Evolutionary conservation across 2,329 filamentous ascomycete species (phyloP), one percentile per base, ranked within the genome.

Genomic region (Lachnellula occidentalis): DNA sequence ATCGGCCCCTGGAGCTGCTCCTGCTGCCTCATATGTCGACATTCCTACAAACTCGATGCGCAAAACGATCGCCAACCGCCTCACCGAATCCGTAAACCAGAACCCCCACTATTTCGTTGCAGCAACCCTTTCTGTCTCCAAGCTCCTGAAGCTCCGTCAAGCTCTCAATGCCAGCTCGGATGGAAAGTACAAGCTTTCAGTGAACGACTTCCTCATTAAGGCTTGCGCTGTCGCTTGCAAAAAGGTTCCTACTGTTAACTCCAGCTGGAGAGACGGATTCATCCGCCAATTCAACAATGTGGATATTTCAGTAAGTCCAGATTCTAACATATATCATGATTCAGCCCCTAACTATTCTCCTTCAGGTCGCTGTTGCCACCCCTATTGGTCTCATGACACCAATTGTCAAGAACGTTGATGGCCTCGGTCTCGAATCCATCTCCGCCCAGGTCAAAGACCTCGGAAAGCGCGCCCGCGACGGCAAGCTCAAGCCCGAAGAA

Each of bases 181-280:
- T 60, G 94, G 92, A 76, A 86, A 91, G 75, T 99, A 96, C 84
- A 99, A 96, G 84, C 88, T 99, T 56, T 96, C 92, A n/a, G 90
- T 99, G 76, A 99, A 99, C 76, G 94, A 99, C 76, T 96, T 99
- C 82, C 81, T 99, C 61, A 90, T 99, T 82, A 99, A 99, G 83
- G 94, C 92, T 65, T 89, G 92, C 56, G 89, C 84, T 56, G 78
- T 88, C 60, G 94, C 94, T 59, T 90, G 87, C 71, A 87, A 87
- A 77, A 96, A 96, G 82, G 92, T 97, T 48, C 94, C 94, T 56
- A 83, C 88, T 62, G 94, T 92, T 75, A 99, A 99, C 83, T 92
- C 92, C 49, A 92, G 89, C 72, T 99, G 94, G 92, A 85, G 88
- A 68, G 87, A 86, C 66, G 91, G 90, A 62, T 80, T 88, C 67